These are phyloP conservation scores for Penicillium egyptiacum DNA, from an alignment of 495 filamentous ascomycete genomes.

Conservation along the genomic window DNA sequence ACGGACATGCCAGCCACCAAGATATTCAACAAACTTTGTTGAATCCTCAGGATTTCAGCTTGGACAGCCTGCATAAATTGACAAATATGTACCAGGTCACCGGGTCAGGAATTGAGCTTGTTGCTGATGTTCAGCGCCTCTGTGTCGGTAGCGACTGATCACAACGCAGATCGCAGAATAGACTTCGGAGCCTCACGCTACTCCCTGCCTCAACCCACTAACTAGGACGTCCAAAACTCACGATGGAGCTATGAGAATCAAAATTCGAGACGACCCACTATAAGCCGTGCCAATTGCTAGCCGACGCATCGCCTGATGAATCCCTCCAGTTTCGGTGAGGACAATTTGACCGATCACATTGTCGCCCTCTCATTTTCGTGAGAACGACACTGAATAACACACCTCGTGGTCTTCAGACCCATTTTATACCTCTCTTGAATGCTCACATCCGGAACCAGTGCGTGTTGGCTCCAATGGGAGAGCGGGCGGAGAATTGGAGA, in stretches of 20 bases:
- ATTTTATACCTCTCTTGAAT: constrained; percentile 60
- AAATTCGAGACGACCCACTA: not conserved
- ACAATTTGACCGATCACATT: constrained; percentile 53
- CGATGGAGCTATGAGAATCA: not conserved
- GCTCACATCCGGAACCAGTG: constrained; percentile 67
- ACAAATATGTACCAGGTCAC: not conserved
- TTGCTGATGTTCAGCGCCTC: not conserved
- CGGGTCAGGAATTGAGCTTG: not conserved
- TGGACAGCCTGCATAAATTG: not conserved
- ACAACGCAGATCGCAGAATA: not conserved
- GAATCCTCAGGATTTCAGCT: not conserved
- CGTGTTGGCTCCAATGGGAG: constrained; percentile 36
- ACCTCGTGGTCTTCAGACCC: constrained; percentile 65
- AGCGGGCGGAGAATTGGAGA: not conserved
- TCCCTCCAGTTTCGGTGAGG: constrained; percentile 61
- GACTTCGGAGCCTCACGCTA: no score
- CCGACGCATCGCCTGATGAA: constrained; percentile 45
- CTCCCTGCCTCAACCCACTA: not conserved
- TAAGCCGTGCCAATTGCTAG: not conserved
- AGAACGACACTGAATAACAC: constrained; percentile 71
- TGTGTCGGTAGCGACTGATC: not conserved
- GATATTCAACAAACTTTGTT: not conserved
- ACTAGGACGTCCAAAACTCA: not conserved
- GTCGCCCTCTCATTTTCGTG: no score
- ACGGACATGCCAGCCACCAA: not conserved